Conservation (phyloP, 495 filamentous ascomycete genomes). For the Terfezia boudieri region DNA sequence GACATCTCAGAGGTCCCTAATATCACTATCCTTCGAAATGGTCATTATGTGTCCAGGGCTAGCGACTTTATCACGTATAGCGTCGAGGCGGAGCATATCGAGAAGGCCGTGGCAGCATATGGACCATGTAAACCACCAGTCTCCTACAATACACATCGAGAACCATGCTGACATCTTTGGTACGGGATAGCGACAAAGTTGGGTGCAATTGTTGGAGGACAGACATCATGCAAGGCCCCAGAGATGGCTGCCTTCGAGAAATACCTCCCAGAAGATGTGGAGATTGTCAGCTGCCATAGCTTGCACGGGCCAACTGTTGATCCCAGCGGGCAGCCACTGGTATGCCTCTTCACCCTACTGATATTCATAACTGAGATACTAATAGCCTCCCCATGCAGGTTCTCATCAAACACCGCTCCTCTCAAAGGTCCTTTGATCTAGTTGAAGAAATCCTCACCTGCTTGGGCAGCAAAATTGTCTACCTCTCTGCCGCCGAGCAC, state of each 20-base stretch:
- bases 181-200: conserved; percentile 55
- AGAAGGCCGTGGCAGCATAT: conserved; percentile 59
- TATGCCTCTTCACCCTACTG: conserved; percentile 19
- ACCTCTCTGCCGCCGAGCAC: conserved; percentile 65
- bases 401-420: conserved; percentile 77
- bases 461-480: conserved; percentile 60
- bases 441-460: conserved; percentile 63
- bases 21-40: conserved; percentile 65
- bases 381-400: conserved; percentile 26
- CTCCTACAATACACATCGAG: conserved; percentile 5
- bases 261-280: conserved; percentile 66
- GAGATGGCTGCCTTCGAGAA: conserved; percentile 86
- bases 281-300: conserved; percentile 92
- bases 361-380: neutral
- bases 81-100: conserved; percentile 81
- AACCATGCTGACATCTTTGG: neutral
- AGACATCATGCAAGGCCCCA: conserved; percentile 95
- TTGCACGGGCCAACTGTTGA: conserved; percentile 86
- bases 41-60: conserved; percentile 77
- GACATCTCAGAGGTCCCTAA: conserved; percentile 19
- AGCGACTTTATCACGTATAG: conserved; percentile 97
- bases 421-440: conserved; percentile 47
- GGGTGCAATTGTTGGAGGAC: conserved; percentile 83
- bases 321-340: conserved; percentile 65
- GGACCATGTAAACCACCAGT: conserved; percentile 54